Evolutionary conservation across 2,329 filamentous ascomycete species (phyloP).

Genomic region (Hypoxylon sp.): DNA sequence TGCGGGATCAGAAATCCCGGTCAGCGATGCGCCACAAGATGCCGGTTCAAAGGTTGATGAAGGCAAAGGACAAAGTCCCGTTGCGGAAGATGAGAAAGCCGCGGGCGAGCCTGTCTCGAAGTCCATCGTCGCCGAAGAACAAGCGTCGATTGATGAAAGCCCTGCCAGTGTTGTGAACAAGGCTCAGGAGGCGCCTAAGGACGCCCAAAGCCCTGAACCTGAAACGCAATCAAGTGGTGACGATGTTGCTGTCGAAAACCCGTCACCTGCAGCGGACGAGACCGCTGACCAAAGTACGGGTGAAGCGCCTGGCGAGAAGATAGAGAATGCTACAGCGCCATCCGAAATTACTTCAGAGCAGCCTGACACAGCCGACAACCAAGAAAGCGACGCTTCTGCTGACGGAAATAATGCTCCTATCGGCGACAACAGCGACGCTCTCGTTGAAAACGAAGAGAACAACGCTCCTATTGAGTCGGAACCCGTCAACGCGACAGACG

Average conservation of each 20-base stretch:
- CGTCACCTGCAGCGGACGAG: not conserved
- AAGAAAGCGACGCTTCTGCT: not conserved
- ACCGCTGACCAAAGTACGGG: not conserved
- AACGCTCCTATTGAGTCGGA: slow-evolving; percentile 2
- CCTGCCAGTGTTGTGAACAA: slow-evolving; percentile 4
- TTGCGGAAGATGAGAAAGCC: slow-evolving; percentile 10
- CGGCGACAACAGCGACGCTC: not conserved
- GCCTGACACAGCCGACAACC: slow-evolving; percentile 18
- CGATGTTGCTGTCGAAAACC: not conserved
- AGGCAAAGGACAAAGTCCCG: not conserved
- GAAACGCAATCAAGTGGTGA: slow-evolving; percentile 9
- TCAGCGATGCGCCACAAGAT: not conserved
- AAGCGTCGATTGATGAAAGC: not conserved
- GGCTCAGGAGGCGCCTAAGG: not conserved
- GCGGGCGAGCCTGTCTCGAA: not conserved
- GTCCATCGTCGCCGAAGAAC: not conserved
- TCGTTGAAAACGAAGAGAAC: not conserved
- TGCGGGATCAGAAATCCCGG: not conserved
- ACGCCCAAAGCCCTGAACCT: not conserved
- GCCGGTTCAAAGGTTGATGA: not conserved
- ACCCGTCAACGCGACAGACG: slow-evolving; percentile 1
- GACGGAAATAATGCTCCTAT: not conserved
- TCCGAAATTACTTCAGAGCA: slow-evolving; percentile 14
- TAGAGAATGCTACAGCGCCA: not conserved
- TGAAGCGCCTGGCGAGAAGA: slow-evolving; percentile 8